These are phyloP conservation scores for Acacia acuminata DNA, from an alignment of 306 rosid species.

Conservation along the genomic window DNA sequence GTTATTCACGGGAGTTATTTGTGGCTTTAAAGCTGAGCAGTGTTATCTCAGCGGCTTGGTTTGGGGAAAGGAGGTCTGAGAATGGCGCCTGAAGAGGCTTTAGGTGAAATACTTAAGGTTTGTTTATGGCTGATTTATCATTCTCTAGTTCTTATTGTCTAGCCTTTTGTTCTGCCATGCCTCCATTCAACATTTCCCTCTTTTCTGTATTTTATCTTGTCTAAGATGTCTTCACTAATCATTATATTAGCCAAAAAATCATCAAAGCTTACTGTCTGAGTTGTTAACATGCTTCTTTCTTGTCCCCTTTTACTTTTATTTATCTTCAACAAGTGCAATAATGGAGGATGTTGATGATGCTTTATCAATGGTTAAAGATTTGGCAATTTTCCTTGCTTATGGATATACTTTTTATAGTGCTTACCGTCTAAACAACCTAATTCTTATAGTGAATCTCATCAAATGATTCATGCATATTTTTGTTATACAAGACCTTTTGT, in stretches of 20 bases:
- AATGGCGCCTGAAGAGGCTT: conserved; percentile 97
- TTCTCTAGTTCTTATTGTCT: no score
- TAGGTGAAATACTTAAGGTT: conserved; percentile 90
- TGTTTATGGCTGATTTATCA: conserved; percentile 4
- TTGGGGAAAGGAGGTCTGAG: conserved; percentile 96
- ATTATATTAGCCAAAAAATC: background rate
- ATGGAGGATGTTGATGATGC: background rate
- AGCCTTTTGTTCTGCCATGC: background rate
- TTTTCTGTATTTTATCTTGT: conserved; percentile 2
- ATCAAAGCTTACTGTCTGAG: background rate
- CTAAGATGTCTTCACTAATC: background rate
- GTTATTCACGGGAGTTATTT: conserved; percentile 22
- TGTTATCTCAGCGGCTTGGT: conserved; percentile 88
- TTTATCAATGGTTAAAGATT: background rate
- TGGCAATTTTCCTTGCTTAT: conserved; percentile 7
- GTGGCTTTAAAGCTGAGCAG: conserved; percentile 65
- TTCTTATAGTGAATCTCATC: background rate
- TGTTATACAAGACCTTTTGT: background rate
- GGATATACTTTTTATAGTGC: background rate
- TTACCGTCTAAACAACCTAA: background rate
- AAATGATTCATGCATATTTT: background rate
- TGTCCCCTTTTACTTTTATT: background rate
- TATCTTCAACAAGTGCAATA: background rate
- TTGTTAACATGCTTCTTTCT: background rate
- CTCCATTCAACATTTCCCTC: background rate